Evolutionary conservation across 2,329 filamentous ascomycete genomes (phyloP).

Genomic region (Xylariaceae sp.): DNA sequence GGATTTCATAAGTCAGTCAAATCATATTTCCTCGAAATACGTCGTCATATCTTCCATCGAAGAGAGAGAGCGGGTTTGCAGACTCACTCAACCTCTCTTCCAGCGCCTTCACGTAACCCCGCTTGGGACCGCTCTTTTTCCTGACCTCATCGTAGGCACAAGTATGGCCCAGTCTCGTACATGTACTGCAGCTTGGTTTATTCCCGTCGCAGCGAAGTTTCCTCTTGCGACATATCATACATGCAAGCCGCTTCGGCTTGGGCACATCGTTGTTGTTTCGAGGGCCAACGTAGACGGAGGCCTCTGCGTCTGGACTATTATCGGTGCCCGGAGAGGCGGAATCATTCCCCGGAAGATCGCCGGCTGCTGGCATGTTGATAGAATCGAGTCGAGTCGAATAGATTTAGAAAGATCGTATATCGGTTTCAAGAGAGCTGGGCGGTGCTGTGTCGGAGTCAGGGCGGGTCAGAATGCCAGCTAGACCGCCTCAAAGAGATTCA

Average conservation of each 20-base stretch:
- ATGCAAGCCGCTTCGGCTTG: slow-evolving; percentile 89
- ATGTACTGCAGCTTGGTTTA: slow-evolving; percentile 83
- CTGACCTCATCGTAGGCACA: slow-evolving; percentile 90
- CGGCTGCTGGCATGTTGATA: slow-evolving; percentile 21
- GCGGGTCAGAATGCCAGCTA: too few relatives aligned
- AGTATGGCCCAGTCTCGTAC: slow-evolving; percentile 77
- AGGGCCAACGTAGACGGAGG: slow-evolving; percentile 33
- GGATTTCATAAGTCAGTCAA: too few relatives aligned
- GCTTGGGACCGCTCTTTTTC: slow-evolving; percentile 90
- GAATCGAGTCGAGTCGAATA: too few relatives aligned
- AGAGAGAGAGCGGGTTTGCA: slow-evolving; percentile 1
- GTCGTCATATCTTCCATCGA: background rate
- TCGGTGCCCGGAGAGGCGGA: slow-evolving; percentile 38
- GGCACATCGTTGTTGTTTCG: slow-evolving; percentile 57
- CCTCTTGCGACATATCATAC: slow-evolving; percentile 86
- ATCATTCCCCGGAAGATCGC: slow-evolving; percentile 22
- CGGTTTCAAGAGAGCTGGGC: too few relatives aligned
- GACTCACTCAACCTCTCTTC: slow-evolving; percentile 85
- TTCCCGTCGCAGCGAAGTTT: slow-evolving; percentile 87
- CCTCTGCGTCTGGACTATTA: slow-evolving; percentile 35
- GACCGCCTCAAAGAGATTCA: too few relatives aligned
- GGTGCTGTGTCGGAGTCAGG: too few relatives aligned
- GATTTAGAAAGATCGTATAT: too few relatives aligned
- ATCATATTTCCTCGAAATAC: background rate
- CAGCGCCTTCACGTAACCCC: slow-evolving; percentile 89